phyloP scores from a whole-genome alignment of 306 rosid genomes.

The Lagenaria siceraria region DNA sequence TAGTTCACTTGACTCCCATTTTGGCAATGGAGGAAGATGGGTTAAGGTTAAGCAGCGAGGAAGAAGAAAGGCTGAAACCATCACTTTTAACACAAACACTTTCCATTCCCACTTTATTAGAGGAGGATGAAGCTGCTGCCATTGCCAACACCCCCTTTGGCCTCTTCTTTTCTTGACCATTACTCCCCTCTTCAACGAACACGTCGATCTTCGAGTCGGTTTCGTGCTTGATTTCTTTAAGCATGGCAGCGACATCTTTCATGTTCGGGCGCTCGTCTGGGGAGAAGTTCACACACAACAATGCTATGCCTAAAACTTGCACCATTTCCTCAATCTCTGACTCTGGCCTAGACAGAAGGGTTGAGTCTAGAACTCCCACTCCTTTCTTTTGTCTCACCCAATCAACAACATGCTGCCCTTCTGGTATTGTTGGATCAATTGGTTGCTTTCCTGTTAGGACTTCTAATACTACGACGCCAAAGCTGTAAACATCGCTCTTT shows the following conservation, averaged over 20 bases:
- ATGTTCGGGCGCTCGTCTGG: constrained; percentile 71
- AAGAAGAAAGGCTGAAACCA: background rate
- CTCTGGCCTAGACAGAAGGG: constrained; percentile 43
- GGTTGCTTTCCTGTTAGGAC: constrained; percentile 82
- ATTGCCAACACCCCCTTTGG: background rate
- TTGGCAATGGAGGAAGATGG: background rate
- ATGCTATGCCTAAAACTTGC: constrained; percentile 74
- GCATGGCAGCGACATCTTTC: constrained; percentile 83
- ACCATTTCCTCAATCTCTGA: constrained; percentile 53
- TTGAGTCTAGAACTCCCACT: constrained; percentile 25
- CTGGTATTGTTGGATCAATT: constrained; percentile 82
- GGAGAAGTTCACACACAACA: constrained; percentile 58
- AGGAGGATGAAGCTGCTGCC: background rate
- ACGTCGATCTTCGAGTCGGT: constrained; percentile 39
- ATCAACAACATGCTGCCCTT: constrained; percentile 76
- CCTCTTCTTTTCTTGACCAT: background rate
- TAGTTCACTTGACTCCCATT: background rate
- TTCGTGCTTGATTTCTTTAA: constrained; percentile 39
- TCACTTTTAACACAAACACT: background rate
- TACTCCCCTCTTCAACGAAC: constrained; percentile 14
- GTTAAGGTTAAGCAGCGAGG: background rate
- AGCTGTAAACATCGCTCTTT: constrained; percentile 89
- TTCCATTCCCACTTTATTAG: background rate
- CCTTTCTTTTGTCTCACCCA: constrained; percentile 65
- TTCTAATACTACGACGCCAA: constrained; percentile 65